These are phyloP conservation scores for Alnus glutinosa DNA, from an alignment of 306 rosid genomes.

Conservation along the genomic window DNA sequence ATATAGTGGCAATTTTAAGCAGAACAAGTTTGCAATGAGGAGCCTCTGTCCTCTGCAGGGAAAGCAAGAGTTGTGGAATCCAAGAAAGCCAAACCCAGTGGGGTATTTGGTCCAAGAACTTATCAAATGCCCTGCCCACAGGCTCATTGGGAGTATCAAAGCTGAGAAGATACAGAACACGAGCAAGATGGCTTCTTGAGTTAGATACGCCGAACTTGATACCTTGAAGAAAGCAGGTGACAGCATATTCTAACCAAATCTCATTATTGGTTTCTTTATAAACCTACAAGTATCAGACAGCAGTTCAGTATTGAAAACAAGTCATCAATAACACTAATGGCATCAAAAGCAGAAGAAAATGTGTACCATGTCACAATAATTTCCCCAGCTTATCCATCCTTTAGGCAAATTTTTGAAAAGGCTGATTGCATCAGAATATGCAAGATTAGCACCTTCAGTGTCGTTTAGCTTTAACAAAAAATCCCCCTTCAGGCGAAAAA, in stretches of 20 bases:
- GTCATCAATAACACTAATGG: constrained; percentile 24
- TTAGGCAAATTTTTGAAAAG: constrained; percentile 89
- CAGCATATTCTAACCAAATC: constrained; percentile 96
- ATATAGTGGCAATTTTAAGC: constrained; percentile 76
- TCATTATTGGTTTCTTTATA: constrained; percentile 84
- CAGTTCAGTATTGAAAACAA: constrained; percentile 26
- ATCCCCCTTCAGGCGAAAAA: constrained; percentile 86
- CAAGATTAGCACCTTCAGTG: constrained; percentile 71
- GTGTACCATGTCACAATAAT: constrained; percentile 90
- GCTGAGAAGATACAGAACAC: constrained; percentile 95
- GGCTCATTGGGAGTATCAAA: constrained; percentile 88
- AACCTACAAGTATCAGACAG: constrained; percentile 55
- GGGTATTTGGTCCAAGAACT: constrained; percentile 86
- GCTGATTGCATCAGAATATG: constrained; percentile 83
- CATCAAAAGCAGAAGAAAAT: constrained; percentile 20
- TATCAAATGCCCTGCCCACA: constrained; percentile 93
- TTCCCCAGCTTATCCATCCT: constrained; percentile 99
- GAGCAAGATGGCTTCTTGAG: constrained; percentile 98
- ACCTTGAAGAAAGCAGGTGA: constrained; percentile 96
- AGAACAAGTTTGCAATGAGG: constrained; percentile 95
- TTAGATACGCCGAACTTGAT: constrained; percentile 88
- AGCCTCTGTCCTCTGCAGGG: constrained; percentile 97
- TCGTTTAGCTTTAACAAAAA: constrained; percentile 81
- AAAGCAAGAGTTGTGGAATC: constrained; percentile 98
- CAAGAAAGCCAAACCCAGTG: constrained; percentile 99